Evolutionary conservation across 352 stramenopile genomes (phyloP).

Genomic region (Pythium scleroteichum): DNA sequence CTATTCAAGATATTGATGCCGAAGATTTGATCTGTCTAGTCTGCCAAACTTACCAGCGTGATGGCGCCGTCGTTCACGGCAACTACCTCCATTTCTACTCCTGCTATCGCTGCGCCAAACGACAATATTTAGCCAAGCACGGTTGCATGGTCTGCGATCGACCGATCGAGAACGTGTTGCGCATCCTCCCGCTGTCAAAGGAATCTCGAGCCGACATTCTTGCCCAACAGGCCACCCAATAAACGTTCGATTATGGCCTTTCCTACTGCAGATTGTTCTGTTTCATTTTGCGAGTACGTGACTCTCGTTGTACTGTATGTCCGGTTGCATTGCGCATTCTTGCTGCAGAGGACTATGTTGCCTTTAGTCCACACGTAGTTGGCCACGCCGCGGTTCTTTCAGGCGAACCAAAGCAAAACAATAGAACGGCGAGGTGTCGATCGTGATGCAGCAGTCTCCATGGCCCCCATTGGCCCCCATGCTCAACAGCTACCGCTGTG

Average conservation of each 20-base stretch:
- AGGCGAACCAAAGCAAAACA: too few species aligned
- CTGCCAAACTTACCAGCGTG: conserved; percentile 55
- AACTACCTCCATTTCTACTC: conserved; percentile 83
- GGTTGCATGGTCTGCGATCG: conserved; percentile 77
- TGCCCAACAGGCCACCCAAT: conserved; percentile 16
- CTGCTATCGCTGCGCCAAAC: conserved; percentile 80
- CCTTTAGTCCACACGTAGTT: too few species aligned
- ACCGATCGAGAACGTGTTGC: conserved; percentile 77
- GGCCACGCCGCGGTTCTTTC: too few species aligned
- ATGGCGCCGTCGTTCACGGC: conserved; percentile 70
- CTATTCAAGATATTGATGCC: conserved; percentile 33
- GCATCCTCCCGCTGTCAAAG: conserved; percentile 67
- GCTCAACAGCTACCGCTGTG: too few species aligned
- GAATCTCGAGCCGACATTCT: conserved; percentile 32
- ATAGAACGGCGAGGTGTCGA: too few species aligned
- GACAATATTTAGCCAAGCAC: conserved; percentile 44
- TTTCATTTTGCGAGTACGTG: too few species aligned
- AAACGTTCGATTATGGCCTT: neutral
- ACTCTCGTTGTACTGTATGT: too few species aligned
- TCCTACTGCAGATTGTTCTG: too few species aligned
- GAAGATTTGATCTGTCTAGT: conserved; percentile 75
- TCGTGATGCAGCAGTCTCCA: too few species aligned
- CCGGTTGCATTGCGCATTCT: too few species aligned
- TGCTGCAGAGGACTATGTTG: too few species aligned
- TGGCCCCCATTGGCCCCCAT: too few species aligned